Base-by-base conservation (phyloP, 2,329 filamentous ascomycete species). In the Colletotrichum sidae region DNA sequence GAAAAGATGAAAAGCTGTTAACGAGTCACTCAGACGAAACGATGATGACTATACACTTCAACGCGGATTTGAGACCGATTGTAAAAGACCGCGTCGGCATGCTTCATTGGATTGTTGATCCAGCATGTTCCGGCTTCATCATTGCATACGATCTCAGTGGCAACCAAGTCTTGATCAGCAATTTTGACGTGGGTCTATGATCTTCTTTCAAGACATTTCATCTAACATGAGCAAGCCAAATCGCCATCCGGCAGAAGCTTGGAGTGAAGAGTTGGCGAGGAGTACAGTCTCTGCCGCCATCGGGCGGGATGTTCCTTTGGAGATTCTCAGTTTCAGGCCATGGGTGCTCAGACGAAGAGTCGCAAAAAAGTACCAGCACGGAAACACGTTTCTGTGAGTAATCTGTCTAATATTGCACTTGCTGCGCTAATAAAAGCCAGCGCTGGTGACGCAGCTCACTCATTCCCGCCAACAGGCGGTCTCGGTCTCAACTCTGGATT, bases 31-130 rank as follows among this genome's bases (percentile, higher is more conserved):
- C 6, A 79, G 77, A 78, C 42, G 78, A 80, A 59, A 80, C 78
- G 0, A 81, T 81, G 79, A 81, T 82, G 80, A 81, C 79, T 0
- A 81, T 82, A 12, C 79, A 82, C 46, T 77, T 82, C 67, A 79
- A 80, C 45, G 78, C 79, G 0, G 72, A 82, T 49, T 70, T 81
- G 2, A 73, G 77, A 0, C 74, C 77, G 1, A 70, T 82, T 0
- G 69, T 82, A 0, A 71, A 72, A 4, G 72, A 78, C 0, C 70
- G 74, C 25, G 76, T 80, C 1, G 80, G 80, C 6, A 81, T 82
- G 79, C 69, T 82, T 3, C 78, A 81, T 65, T 82, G 79, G 80
- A 74, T 82, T 15, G 76, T 78, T 67, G 80, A 82, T 53, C 80
- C 80, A 1, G 72, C 73, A 6, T 77, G 76, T 25, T 77, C 79